A percentile compares a stretch with the other conserved stretches of the same genome.
These are phyloP conservation scores for Gossypium gossypioides DNA, from an alignment of 441 rosid species.

Conservation along the genomic window DNA sequence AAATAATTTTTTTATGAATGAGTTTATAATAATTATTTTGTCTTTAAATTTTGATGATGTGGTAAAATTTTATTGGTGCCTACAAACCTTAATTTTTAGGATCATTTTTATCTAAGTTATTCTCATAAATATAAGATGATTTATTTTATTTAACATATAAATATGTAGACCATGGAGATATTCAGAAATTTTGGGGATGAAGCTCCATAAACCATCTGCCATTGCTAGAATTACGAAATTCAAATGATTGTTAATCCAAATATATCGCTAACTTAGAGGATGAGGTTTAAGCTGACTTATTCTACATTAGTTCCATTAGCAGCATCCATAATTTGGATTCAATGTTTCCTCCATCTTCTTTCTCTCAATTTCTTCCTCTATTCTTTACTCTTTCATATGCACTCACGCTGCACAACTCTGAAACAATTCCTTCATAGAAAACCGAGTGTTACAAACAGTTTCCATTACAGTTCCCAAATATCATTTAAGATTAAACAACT, in stretches of 20 bases:
- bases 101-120: too few relatives aligned
- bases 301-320: conserved; percentile 6
- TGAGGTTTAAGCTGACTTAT: conserved; percentile 12
- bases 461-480: not conserved
- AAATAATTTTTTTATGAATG: too few relatives aligned
- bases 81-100: too few relatives aligned
- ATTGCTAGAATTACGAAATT: not conserved
- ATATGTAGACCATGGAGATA: too few relatives aligned
- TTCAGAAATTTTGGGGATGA: too few relatives aligned
- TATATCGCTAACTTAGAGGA: conserved; percentile 12
- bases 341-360: not conserved
- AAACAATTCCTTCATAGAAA: not conserved
- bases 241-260: conserved; percentile 12
- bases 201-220: not conserved
- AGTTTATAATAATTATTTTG: too few relatives aligned
- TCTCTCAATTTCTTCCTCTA: not conserved
- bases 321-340: not conserved
- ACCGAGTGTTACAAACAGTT: not conserved
- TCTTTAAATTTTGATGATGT: too few relatives aligned
- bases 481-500: not conserved
- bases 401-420: not conserved
- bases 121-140: not conserved
- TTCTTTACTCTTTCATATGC: not conserved
- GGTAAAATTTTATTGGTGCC: too few relatives aligned
- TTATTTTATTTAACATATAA: too few relatives aligned